Conservation (phyloP, 23 red algal genomes). For the Gracilaria gracilis region DNA sequence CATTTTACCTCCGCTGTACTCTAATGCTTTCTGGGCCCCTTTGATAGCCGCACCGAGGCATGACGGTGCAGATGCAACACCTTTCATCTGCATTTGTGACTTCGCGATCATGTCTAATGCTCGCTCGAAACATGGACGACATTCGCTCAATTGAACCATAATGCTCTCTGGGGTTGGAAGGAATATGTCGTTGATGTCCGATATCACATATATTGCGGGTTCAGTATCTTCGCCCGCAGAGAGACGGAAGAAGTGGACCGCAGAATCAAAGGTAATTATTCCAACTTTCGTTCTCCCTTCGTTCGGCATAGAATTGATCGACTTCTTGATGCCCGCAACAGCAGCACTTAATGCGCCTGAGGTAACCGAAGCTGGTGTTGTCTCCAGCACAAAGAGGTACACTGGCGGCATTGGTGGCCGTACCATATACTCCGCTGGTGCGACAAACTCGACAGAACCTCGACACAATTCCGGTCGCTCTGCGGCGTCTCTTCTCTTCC, state of each 20-base stretch:
- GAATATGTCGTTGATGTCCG: slow-evolving; percentile 95
- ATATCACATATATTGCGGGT: slow-evolving; percentile 74
- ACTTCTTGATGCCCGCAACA: slow-evolving; percentile 75
- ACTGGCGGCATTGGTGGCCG: slow-evolving; percentile 97
- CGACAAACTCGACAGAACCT: slow-evolving; percentile 92
- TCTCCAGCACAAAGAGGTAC: slow-evolving; percentile 98
- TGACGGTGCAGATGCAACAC: slow-evolving; percentile 44
- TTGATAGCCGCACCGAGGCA: slow-evolving; percentile 82
- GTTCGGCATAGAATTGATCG: slow-evolving; percentile 84
- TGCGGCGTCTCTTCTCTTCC: slow-evolving; percentile 77
- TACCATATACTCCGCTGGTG: slow-evolving; percentile 99
- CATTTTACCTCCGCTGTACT: slow-evolving; percentile 93
- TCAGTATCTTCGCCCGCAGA: slow-evolving; percentile 72
- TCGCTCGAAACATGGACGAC: slow-evolving; percentile 78
- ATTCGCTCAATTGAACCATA: slow-evolving; percentile 83
- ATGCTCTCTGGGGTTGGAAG: slow-evolving; percentile 87
- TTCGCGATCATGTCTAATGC: slow-evolving; percentile 79
- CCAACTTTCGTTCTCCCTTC: slow-evolving; percentile 92
- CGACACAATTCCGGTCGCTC: slow-evolving; percentile 84
- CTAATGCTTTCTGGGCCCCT: slow-evolving; percentile 77
- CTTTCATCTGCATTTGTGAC: slow-evolving; percentile 26
- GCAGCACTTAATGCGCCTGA: slow-evolving; percentile 80
- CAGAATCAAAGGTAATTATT: slow-evolving; percentile 85
- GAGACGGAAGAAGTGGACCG: slow-evolving; percentile 82
- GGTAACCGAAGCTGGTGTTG: slow-evolving; percentile 69